A percentile compares a stretch with the other conserved stretches of the same genome.
Evolutionary conservation across 345 rosid genomes (phyloP).

Genomic region (Crucihimalaya himalaica): DNA sequence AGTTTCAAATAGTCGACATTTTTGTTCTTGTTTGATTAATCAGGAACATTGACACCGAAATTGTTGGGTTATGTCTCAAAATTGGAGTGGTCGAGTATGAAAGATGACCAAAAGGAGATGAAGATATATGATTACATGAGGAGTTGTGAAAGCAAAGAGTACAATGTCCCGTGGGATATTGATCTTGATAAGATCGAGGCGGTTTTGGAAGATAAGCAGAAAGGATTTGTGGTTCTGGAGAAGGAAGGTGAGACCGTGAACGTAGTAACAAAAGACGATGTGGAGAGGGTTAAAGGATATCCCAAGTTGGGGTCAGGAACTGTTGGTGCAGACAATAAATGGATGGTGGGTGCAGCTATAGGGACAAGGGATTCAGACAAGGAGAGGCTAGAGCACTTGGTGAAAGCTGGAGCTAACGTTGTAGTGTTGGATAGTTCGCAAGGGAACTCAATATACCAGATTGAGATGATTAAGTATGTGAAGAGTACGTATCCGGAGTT

Average conservation of each 20-base stretch:
- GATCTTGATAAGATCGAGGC: constrained; percentile 58
- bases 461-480: constrained; percentile 80
- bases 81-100: constrained; percentile 53
- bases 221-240: constrained; percentile 60
- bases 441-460: constrained; percentile 84
- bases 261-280: constrained; percentile 64
- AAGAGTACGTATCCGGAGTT: constrained; percentile 67
- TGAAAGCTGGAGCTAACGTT: constrained; percentile 75
- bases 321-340: constrained; percentile 62
- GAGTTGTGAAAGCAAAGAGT: constrained; percentile 41
- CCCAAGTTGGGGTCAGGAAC: constrained; percentile 71
- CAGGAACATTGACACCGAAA: constrained; percentile 53
- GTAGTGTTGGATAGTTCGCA: constrained; percentile 91
- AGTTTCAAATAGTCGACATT: background rate
- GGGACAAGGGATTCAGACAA: constrained; percentile 83
- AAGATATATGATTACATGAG: constrained; percentile 59
- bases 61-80: constrained; percentile 62
- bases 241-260: constrained; percentile 65
- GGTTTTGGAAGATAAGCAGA: constrained; percentile 47
- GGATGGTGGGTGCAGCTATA: constrained; percentile 90
- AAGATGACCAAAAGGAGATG: constrained; percentile 48
- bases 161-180: constrained; percentile 52
- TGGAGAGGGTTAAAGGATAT: constrained; percentile 68
- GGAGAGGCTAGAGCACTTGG: constrained; percentile 79
- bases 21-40: constrained; percentile 3